A percentile compares a stretch with the other conserved stretches of the same genome.
phyloP scores from a whole-genome alignment of 1,284 basidiomycete genomes.

The Microstroma glucosiphilum region DNA sequence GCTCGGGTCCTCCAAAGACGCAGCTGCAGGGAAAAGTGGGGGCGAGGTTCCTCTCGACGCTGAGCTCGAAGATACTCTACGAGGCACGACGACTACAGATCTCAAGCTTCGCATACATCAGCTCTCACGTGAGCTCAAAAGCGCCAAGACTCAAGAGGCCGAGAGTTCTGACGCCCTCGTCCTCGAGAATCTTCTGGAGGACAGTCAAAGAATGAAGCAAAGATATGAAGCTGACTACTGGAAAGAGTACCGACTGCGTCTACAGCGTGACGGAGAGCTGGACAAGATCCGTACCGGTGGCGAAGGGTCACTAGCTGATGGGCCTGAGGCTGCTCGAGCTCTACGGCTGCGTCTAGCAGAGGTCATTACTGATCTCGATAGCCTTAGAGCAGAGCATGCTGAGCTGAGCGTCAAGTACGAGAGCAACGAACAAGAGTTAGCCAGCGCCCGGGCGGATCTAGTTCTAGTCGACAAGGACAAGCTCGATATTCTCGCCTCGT shows the following conservation, averaged over 20 bases:
- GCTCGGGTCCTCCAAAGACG: slow-evolving; percentile 53
- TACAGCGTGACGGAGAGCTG: slow-evolving; percentile 71
- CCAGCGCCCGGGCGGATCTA: slow-evolving; percentile 47
- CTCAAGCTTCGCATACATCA: slow-evolving; percentile 77
- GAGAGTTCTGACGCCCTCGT: slow-evolving; percentile 71
- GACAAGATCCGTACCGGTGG: slow-evolving; percentile 73
- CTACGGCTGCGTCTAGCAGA: slow-evolving; percentile 80
- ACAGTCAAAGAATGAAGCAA: slow-evolving; percentile 79
- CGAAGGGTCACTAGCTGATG: slow-evolving; percentile 42
- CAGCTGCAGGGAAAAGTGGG: slow-evolving; percentile 5
- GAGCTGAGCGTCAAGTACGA: slow-evolving; percentile 66
- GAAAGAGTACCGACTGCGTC: slow-evolving; percentile 71
- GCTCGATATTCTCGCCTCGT: slow-evolving; percentile 61
- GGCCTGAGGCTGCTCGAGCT: slow-evolving; percentile 77
- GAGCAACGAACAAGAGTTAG: slow-evolving; percentile 69
- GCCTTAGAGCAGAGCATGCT: slow-evolving; percentile 68
- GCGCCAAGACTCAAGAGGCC: slow-evolving; percentile 65
- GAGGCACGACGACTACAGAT: slow-evolving; percentile 74
- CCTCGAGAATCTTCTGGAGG: slow-evolving; percentile 81
- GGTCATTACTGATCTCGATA: slow-evolving; percentile 73
- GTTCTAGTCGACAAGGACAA: slow-evolving; percentile 54
- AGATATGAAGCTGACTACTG: slow-evolving; percentile 85
- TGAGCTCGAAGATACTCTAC: slow-evolving; percentile 76
- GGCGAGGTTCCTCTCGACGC: slow-evolving; percentile 61
- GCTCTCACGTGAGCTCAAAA: slow-evolving; percentile 74